A percentile compares a stretch with the other conserved stretches of the same genome.
Evolutionary conservation across 495 filamentous ascomycete species (phyloP).

Genomic region (Penicillium samsonianum): DNA sequence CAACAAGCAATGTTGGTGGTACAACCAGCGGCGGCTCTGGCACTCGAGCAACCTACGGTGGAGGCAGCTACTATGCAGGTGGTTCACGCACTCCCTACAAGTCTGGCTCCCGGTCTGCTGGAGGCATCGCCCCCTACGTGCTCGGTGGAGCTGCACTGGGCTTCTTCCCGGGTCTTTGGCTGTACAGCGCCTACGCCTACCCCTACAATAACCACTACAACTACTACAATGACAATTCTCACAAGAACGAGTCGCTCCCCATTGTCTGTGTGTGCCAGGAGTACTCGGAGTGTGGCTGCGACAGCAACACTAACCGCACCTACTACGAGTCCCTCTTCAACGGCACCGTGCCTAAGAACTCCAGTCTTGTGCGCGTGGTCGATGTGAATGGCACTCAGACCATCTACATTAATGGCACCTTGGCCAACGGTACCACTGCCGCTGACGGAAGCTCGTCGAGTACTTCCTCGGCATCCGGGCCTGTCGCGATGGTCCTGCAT

Average conservation of each 20-base stretch:
- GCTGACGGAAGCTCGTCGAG: conserved; percentile 37
- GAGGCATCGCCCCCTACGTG: conserved; percentile 59
- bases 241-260: conserved; percentile 67
- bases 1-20: conserved; percentile 59
- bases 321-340: conserved; percentile 60
- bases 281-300: conserved; percentile 77
- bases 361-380: conserved; percentile 61
- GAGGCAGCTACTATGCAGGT: conserved; percentile 75
- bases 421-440: conserved; percentile 81
- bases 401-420: conserved; percentile 80
- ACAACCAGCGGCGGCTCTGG: conserved; percentile 67
- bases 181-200: conserved; percentile 57
- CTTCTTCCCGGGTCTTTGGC: conserved; percentile 63
- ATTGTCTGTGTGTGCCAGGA: conserved; percentile 74
- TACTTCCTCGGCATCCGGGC: conserved; percentile 31
- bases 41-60: conserved; percentile 51
- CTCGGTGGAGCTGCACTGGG: conserved; percentile 58
- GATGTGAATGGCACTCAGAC: conserved; percentile 71
- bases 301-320: conserved; percentile 63
- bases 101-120: conserved; percentile 57
- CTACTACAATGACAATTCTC: conserved; percentile 47
- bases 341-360: conserved; percentile 69
- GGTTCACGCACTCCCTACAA: conserved; percentile 70
- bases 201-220: conserved; percentile 64
- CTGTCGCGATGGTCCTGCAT: conserved; percentile 37